A percentile compares a stretch with the other conserved stretches of the same genome.
Evolutionary conservation across 192 early-diverging fungal genomes (phyloP).

Genomic region (Umbelopsis ramanniana): DNA sequence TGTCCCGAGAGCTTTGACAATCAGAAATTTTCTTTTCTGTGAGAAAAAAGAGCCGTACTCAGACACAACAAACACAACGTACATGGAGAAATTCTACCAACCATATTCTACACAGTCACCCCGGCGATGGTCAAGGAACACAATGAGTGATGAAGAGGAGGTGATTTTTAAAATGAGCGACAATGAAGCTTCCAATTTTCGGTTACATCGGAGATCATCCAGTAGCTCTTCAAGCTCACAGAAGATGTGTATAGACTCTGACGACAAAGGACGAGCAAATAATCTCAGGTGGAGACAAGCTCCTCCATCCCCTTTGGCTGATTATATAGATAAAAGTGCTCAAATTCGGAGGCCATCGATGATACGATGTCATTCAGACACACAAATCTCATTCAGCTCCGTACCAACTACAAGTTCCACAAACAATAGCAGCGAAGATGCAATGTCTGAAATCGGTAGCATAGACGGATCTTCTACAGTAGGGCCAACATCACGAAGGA

Average conservation of each 20-base stretch:
- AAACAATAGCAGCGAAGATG: constrained; percentile 1
- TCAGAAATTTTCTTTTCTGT: neutral
- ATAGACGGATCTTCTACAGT: neutral
- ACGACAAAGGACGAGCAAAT: constrained; percentile 19
- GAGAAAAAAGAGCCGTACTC: neutral
- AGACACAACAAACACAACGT: no score
- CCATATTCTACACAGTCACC: constrained; percentile 13
- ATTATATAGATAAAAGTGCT: neutral
- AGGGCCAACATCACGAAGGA: neutral
- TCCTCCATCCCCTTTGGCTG: neutral
- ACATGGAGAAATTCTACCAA: constrained; percentile 20
- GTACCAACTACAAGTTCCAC: neutral
- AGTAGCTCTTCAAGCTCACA: constrained; percentile 21
- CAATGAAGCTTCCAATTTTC: neutral
- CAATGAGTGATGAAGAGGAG: constrained; percentile 11
- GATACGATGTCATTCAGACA: constrained; percentile 4
- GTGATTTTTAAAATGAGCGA: constrained; percentile 14
- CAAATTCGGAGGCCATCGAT: neutral
- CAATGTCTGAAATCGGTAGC: constrained; percentile 14
- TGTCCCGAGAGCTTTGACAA: constrained; percentile 1
- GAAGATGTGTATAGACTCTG: constrained; percentile 35
- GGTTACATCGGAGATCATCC: constrained; percentile 8
- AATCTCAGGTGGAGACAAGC: neutral
- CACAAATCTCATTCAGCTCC: constrained; percentile 10
- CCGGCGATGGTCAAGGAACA: constrained; percentile 5